Conservation (phyloP, 495 filamentous ascomycete species). For the Annulohypoxylon nitens region DNA sequence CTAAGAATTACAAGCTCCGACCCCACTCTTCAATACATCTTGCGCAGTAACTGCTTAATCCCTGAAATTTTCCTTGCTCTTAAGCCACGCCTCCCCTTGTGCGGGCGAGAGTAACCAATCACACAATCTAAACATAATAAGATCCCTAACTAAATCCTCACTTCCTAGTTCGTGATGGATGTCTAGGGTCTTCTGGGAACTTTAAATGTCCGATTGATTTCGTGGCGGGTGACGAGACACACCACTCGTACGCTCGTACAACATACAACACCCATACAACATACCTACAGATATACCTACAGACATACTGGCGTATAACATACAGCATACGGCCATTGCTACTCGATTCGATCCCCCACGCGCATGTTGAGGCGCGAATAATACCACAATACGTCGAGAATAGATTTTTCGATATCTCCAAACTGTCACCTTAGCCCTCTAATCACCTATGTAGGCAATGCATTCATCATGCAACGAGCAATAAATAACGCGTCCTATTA, state of each 20-base stretch:
- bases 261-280: not conserved
- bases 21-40: slow-evolving; percentile 22
- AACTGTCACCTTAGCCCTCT: slow-evolving; percentile 21
- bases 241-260: not conserved
- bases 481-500: slow-evolving; percentile 39
- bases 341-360: slow-evolving; percentile 11
- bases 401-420: slow-evolving; percentile 33
- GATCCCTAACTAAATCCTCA: slow-evolving; percentile 22
- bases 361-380: slow-evolving; percentile 12
- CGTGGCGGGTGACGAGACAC: slow-evolving; percentile 18
- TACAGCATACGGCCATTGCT: slow-evolving; percentile 6
- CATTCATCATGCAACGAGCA: slow-evolving; percentile 31
- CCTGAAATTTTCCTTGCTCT: slow-evolving; percentile 19
- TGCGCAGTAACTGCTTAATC: slow-evolving; percentile 16
- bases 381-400: slow-evolving; percentile 27
- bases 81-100: slow-evolving; percentile 20
- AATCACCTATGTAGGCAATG: slow-evolving; percentile 11
- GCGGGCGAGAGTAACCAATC: slow-evolving; percentile 28
- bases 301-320: not conserved
- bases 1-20: slow-evolving; percentile 21
- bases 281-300: not conserved
- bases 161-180: slow-evolving; percentile 6
- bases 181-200: slow-evolving; percentile 8
- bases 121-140: not conserved
- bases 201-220: slow-evolving; percentile 45